Evolutionary conservation across 2,329 filamentous ascomycete genomes (phyloP).

Genomic region (Phyllosticta citrichinensis): DNA sequence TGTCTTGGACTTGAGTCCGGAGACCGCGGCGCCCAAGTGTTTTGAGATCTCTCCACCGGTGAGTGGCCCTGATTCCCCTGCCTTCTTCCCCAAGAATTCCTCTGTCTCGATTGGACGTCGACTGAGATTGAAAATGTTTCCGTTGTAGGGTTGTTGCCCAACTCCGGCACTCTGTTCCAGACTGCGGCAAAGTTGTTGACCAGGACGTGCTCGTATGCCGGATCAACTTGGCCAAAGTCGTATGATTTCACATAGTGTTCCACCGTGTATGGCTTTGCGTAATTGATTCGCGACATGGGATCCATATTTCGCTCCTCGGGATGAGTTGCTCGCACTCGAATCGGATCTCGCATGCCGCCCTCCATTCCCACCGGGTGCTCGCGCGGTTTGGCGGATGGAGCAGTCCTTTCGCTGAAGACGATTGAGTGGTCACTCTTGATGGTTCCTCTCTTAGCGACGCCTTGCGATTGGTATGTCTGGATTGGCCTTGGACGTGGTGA

Average conservation of each 20-base stretch:
- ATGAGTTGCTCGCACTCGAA: slow-evolving; percentile 11
- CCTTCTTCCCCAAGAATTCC: not conserved
- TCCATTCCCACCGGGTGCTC: not conserved
- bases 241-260: slow-evolving; percentile 23
- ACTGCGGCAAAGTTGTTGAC: not conserved
- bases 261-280: slow-evolving; percentile 18
- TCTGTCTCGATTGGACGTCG: not conserved
- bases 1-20: not conserved
- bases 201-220: not conserved
- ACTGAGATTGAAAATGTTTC: not conserved
- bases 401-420: not conserved
- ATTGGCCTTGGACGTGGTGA: not conserved
- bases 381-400: not conserved
- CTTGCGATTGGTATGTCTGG: slow-evolving; percentile 6
- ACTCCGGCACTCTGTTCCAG: not conserved
- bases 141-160: not conserved
- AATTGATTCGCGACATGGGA: slow-evolving; percentile 17
- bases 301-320: slow-evolving; percentile 14
- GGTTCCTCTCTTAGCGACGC: not conserved
- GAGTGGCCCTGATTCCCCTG: not conserved
- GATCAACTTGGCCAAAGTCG: slow-evolving; percentile 16
- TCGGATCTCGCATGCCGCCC: slow-evolving; percentile 12
- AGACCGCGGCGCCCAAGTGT: not conserved
- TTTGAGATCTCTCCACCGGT: not conserved
- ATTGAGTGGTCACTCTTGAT: slow-evolving; percentile 4